Evolutionary conservation across 164 flowering plant genomes (phyloP).

Genomic region (Nelumbo lutea): DNA sequence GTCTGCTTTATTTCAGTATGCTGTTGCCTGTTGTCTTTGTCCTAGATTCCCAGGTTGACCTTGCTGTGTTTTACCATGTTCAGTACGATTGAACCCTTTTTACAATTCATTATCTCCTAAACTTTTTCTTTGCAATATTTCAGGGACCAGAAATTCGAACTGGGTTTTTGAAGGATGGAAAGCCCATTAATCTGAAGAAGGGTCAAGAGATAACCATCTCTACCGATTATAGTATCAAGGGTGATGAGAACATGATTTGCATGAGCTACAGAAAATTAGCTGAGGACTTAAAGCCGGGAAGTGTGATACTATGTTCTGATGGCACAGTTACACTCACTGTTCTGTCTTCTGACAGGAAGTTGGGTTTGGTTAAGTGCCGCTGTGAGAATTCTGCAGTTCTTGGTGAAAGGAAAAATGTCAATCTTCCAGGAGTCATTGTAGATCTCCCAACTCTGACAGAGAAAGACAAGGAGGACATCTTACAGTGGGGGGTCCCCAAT

Average conservation of each 20-base stretch:
- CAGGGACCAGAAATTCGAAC: conserved; percentile 95
- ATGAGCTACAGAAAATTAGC: conserved; percentile 89
- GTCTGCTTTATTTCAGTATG: too few relatives aligned
- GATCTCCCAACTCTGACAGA: conserved; percentile 89
- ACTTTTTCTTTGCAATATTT: conserved; percentile 1
- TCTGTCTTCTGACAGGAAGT: conserved; percentile 50
- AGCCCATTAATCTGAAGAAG: conserved; percentile 58
- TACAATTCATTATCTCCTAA: not conserved
- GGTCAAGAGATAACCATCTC: conserved; percentile 78
- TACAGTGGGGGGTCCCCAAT: conserved; percentile 41
- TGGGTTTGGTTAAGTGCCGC: conserved; percentile 63
- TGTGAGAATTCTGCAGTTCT: conserved; percentile 84
- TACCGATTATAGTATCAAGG: conserved; percentile 72
- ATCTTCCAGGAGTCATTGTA: conserved; percentile 84
- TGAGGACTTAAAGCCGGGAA: conserved; percentile 57
- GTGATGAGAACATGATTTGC: conserved; percentile 63
- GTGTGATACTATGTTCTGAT: conserved; percentile 69
- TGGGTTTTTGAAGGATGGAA: conserved; percentile 79
- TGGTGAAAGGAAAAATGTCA: conserved; percentile 88
- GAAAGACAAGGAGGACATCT: conserved; percentile 67
- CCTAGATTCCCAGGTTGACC: too few relatives aligned
- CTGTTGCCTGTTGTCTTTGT: too few relatives aligned
- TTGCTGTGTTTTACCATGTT: too few relatives aligned
- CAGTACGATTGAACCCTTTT: too few relatives aligned
- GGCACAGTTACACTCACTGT: conserved; percentile 73